A percentile compares a stretch with the other conserved stretches of the same genome.
These are phyloP conservation scores for Nigrospora oryzae DNA, from an alignment of 2,329 filamentous ascomycete genomes.

Conservation along the genomic window DNA sequence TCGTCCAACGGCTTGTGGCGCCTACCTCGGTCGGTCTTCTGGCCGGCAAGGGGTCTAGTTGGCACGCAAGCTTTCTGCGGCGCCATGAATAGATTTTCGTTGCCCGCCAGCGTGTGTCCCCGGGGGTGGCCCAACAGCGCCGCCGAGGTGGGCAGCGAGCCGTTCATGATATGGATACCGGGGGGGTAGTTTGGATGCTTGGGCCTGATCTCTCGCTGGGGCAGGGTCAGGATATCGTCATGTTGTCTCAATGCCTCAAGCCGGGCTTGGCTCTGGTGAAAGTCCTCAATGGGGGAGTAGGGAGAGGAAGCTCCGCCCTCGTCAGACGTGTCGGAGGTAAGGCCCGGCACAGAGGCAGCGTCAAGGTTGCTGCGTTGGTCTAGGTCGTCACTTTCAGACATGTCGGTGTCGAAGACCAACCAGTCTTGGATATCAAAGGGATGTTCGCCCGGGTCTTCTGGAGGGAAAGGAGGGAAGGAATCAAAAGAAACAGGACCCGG, in stretches of 20 bases:
- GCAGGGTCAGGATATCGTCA: constrained; percentile 21
- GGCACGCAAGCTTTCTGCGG: too few relatives aligned
- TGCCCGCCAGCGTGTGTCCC: neutral
- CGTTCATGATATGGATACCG: neutral
- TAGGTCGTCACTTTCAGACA: constrained; percentile 10
- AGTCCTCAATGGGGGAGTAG: constrained; percentile 14
- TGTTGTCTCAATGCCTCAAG: constrained; percentile 14
- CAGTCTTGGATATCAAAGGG: constrained; percentile 2
- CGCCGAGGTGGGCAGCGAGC: neutral
- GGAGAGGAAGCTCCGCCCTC: constrained; percentile 21
- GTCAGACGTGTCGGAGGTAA: constrained; percentile 22
- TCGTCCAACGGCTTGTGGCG: constrained; percentile 19
- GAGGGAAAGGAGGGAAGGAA: neutral
- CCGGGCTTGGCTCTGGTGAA: constrained; percentile 7
- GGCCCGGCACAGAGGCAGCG: constrained; percentile 20
- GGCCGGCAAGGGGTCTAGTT: neutral
- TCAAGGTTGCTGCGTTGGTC: constrained; percentile 20
- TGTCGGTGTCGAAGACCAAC: constrained; percentile 1
- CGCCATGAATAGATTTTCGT: neutral
- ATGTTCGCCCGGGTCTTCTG: neutral
- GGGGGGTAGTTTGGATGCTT: constrained; percentile 8
- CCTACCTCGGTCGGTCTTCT: constrained; percentile 13
- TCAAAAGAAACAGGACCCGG: constrained; percentile 1
- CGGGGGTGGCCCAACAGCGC: neutral
- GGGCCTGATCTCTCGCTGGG: constrained; percentile 19